Conservation (phyloP, 768 basidiomycete genomes). For the Austroboletus festivus region DNA sequence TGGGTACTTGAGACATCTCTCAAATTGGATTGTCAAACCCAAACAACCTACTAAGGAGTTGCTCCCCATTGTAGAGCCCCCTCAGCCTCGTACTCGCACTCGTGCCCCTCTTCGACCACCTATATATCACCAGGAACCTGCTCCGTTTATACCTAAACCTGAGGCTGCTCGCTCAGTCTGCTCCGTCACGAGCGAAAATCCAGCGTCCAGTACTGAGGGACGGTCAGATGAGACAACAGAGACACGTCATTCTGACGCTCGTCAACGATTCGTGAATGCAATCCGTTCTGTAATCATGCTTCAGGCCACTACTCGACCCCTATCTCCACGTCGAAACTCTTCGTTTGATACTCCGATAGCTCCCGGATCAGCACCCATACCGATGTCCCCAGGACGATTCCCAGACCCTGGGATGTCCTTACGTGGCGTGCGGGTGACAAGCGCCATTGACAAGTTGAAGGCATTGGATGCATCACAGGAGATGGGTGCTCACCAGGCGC, state of each 20-base stretch:
- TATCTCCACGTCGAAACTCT: conserved; percentile 31
- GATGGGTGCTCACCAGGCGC: conserved; percentile 44
- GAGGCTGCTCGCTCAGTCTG: conserved; percentile 25
- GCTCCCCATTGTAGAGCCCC: conserved; percentile 21
- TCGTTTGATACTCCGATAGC: conserved; percentile 28
- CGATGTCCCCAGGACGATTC: conserved; percentile 31
- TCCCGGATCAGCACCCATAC: conserved; percentile 16
- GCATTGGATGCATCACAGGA: conserved; percentile 40
- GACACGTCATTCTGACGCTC: conserved; percentile 28
- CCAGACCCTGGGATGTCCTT: conserved; percentile 35
- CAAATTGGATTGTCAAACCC: conserved; percentile 24
- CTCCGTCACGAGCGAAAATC: conserved; percentile 27
- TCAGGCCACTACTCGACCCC: conserved; percentile 31
- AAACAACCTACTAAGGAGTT: conserved; percentile 20
- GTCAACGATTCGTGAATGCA: conserved; percentile 39
- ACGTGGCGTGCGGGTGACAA: conserved; percentile 39
- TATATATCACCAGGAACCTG: conserved; percentile 23
- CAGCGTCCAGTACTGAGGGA: conserved; percentile 25
- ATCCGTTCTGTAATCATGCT: conserved; percentile 49
- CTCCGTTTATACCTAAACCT: conserved; percentile 14
- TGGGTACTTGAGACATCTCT: conserved; percentile 23
- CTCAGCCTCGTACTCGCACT: conserved; percentile 14
- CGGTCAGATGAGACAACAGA: conserved; percentile 26
- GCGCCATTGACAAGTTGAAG: conserved; percentile 42
- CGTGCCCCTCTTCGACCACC: conserved; percentile 11